Percentiles rank a stretch among this genome's conserved stretches.
Evolutionary conservation across 768 basidiomycete species (phyloP).

Genomic region (Naematelia aurantialba): DNA sequence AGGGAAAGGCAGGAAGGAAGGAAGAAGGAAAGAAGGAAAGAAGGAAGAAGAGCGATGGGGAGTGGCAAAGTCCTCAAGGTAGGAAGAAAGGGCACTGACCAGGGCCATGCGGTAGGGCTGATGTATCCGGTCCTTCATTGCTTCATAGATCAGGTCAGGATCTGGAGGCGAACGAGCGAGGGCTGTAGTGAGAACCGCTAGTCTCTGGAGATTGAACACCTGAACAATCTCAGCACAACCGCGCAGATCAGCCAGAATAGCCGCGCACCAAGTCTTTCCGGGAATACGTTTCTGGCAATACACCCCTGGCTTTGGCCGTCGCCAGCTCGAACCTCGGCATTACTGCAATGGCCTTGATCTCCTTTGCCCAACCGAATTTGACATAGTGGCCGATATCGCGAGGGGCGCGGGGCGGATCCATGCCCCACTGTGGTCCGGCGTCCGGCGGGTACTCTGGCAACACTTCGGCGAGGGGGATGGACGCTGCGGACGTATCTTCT

Average conservation of each 20-base stretch:
- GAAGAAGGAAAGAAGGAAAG: neutral
- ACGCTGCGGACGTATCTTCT: slow-evolving; percentile 73
- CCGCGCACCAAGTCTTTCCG: slow-evolving; percentile 79
- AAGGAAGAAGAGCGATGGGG: neutral
- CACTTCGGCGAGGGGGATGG: slow-evolving; percentile 91
- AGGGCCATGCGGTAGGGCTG: slow-evolving; percentile 89
- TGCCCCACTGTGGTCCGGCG: slow-evolving; percentile 86
- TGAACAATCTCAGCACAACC: slow-evolving; percentile 45
- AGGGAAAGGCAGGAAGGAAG: neutral
- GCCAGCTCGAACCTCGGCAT: slow-evolving; percentile 93
- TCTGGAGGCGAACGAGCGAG: slow-evolving; percentile 86
- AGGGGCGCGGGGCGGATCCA: slow-evolving; percentile 81
- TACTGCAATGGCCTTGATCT: slow-evolving; percentile 87
- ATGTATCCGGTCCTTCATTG: slow-evolving; percentile 97
- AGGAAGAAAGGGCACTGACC: slow-evolving; percentile 54
- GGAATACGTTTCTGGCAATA: slow-evolving; percentile 77
- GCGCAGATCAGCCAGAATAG: neutral
- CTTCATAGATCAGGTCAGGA: slow-evolving; percentile 94
- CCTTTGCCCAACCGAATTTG: slow-evolving; percentile 75
- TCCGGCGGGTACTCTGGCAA: slow-evolving; percentile 92
- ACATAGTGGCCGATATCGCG: slow-evolving; percentile 90
- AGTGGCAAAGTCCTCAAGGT: too few relatives aligned
- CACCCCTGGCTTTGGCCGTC: slow-evolving; percentile 87
- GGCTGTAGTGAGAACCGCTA: slow-evolving; percentile 93
- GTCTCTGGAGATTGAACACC: slow-evolving; percentile 96